Percentiles rank a stretch among this genome's conserved stretches.
These are phyloP conservation scores for Coprinopsis strossmayeri DNA, from an alignment of 768 basidiomycete species.

Conservation along the genomic window DNA sequence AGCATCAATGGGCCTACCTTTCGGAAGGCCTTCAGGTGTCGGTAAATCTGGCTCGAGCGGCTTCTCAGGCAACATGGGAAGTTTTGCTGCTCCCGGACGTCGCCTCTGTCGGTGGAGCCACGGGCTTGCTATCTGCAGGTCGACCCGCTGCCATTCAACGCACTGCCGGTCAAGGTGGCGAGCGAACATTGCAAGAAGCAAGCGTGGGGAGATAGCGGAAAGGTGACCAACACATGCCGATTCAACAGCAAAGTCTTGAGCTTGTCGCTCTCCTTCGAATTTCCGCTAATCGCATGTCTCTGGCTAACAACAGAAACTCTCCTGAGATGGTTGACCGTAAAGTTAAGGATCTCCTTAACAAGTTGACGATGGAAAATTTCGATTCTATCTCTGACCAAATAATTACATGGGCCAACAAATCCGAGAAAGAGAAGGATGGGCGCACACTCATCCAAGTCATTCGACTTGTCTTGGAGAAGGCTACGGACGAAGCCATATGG, in stretches of 20 bases:
- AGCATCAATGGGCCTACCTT: slow-evolving; percentile 37
- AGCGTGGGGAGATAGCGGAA: slow-evolving; percentile 15
- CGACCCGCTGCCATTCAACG: slow-evolving; percentile 60
- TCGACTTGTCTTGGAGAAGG: slow-evolving; percentile 94
- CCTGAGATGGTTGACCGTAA: slow-evolving; percentile 89
- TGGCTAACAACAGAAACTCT: slow-evolving; percentile 52
- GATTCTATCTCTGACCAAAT: slow-evolving; percentile 95
- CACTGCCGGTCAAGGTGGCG: slow-evolving; percentile 57
- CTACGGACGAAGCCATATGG: slow-evolving; percentile 92
- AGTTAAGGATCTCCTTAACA: slow-evolving; percentile 89
- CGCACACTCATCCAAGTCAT: slow-evolving; percentile 95
- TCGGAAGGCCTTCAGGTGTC: slow-evolving; percentile 31
- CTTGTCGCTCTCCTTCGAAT: slow-evolving; percentile 71
- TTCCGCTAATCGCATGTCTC: slow-evolving; percentile 58
- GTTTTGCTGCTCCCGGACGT: slow-evolving; percentile 42
- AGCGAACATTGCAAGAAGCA: slow-evolving; percentile 81
- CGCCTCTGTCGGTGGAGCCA: slow-evolving; percentile 49
- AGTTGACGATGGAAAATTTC: slow-evolving; percentile 95
- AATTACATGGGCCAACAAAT: slow-evolving; percentile 91
- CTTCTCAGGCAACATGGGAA: slow-evolving; percentile 57
- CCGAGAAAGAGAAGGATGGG: slow-evolving; percentile 87
- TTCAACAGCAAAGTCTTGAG: slow-evolving; percentile 41
- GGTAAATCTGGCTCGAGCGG: slow-evolving; percentile 40
- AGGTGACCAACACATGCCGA: slow-evolving; percentile 30
- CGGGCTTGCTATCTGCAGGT: slow-evolving; percentile 40